Evolutionary conservation across 2,329 filamentous ascomycete genomes (phyloP).

Genomic region (Diaporthe australafricana): DNA sequence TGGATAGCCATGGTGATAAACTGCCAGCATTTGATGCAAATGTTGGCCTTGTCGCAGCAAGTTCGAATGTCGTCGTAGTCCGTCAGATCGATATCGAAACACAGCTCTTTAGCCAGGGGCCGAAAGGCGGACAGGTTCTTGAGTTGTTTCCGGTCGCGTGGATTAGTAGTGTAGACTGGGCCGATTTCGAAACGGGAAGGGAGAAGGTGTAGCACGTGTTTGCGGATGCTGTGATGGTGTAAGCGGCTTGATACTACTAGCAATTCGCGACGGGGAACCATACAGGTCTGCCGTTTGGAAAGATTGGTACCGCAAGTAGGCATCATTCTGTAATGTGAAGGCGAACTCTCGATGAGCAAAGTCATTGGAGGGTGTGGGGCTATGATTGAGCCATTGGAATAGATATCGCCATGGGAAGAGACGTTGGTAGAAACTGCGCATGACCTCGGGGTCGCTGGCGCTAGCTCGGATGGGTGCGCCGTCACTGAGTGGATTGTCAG

Average conservation of each 20-base stretch:
- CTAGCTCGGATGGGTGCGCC: constrained; percentile 58
- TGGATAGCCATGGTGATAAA: constrained; percentile 99
- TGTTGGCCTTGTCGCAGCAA: constrained; percentile 93
- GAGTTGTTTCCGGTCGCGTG: constrained; percentile 89
- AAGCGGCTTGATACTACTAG: neutral
- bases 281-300: constrained; percentile 66
- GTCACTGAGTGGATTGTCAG: constrained; percentile 46
- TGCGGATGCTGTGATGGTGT: constrained; percentile 73
- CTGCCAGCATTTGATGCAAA: constrained; percentile 94
- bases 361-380: constrained; percentile 84
- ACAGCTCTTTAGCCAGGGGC: constrained; percentile 91
- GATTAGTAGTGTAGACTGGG: constrained; percentile 95
- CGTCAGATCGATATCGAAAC: constrained; percentile 99
- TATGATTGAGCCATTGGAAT: constrained; percentile 98
- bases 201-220: constrained; percentile 88
- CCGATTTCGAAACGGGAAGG: constrained; percentile 98
- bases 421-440: constrained; percentile 94
- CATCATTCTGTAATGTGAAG: constrained; percentile 92
- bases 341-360: constrained; percentile 96
- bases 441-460: constrained; percentile 79
- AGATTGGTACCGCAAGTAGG: constrained; percentile 91
- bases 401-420: constrained; percentile 94
- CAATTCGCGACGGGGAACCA: constrained; percentile 28
- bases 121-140: constrained; percentile 85
- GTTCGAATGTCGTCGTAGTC: constrained; percentile 98